phyloP scores from a whole-genome alignment of 2,329 filamentous ascomycete genomes.

The Xylaria multiplex region DNA sequence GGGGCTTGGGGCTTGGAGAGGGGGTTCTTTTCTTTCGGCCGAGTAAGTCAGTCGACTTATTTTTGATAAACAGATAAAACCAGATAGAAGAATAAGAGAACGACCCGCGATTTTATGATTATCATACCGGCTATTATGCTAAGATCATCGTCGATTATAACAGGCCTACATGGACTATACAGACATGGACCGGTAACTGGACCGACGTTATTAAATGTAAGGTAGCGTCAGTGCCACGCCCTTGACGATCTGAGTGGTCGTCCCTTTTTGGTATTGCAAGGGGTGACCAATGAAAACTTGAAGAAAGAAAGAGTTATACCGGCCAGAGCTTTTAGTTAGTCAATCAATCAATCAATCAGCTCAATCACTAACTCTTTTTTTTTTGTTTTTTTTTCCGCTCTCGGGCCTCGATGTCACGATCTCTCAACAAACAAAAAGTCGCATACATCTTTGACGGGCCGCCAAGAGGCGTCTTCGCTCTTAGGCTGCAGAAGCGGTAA shows the following conservation, averaged over 20 bases:
- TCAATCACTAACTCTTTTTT: too few relatives aligned
- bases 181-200: constrained; percentile 14
- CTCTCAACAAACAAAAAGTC: constrained; percentile 18
- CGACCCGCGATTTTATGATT: constrained; percentile 11
- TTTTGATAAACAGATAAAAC: neutral
- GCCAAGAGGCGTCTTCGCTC: constrained; percentile 25
- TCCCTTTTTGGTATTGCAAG: constrained; percentile 1
- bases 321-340: too few relatives aligned
- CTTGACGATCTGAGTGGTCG: constrained; percentile 21
- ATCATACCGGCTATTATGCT: constrained; percentile 30
- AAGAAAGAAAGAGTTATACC: too few relatives aligned
- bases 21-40: neutral
- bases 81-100: neutral
- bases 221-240: constrained; percentile 20
- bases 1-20: too few relatives aligned
- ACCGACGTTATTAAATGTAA: constrained; percentile 9
- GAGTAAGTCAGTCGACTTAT: neutral
- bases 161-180: constrained; percentile 25
- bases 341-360: too few relatives aligned
- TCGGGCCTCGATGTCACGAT: constrained; percentile 17
- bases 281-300: too few relatives aligned
- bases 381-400: neutral
- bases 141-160: constrained; percentile 27
- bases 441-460: constrained; percentile 23
- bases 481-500: constrained; percentile 24